phyloP scores from a whole-genome alignment of 495 filamentous ascomycete species.

The Parathielavia hyrcaniae region DNA sequence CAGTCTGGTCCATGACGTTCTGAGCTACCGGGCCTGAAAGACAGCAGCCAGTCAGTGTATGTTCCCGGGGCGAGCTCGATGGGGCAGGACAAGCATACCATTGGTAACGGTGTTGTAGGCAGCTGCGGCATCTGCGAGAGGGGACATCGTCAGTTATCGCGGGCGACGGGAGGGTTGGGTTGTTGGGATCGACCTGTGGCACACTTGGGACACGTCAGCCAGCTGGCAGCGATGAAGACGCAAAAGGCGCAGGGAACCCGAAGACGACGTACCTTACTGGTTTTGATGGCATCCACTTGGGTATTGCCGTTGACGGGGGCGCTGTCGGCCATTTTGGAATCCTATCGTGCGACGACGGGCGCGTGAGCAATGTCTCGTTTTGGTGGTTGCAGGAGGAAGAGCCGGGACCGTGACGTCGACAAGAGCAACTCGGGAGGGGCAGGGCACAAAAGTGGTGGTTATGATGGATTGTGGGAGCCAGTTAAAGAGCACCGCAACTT shows the following conservation, averaged over 20 bases:
- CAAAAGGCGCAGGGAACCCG: neutral
- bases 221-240: constrained; percentile 20
- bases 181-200: constrained; percentile 25
- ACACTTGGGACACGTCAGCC: constrained; percentile 30
- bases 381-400: neutral
- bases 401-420: constrained; percentile 11
- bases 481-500: neutral
- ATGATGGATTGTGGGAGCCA: neutral
- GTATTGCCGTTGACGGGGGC: constrained; percentile 28
- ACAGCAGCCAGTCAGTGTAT: constrained; percentile 25
- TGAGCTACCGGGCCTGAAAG: constrained; percentile 66
- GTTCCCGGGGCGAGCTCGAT: neutral
- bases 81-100: constrained; percentile 27
- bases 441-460: neutral
- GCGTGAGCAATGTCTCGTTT: constrained; percentile 4
- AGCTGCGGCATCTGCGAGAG: constrained; percentile 36
- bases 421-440: neutral
- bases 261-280: constrained; percentile 42
- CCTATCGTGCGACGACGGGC: constrained; percentile 14
- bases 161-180: constrained; percentile 13
- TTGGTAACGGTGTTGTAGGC: constrained; percentile 38
- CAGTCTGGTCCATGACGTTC: constrained; percentile 64
- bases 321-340: constrained; percentile 32
- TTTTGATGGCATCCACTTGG: constrained; percentile 36
- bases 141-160: constrained; percentile 18